These are phyloP conservation scores for Colletotrichum spaethianum DNA, from an alignment of 2,329 filamentous ascomycete species.

Conservation along the genomic window DNA sequence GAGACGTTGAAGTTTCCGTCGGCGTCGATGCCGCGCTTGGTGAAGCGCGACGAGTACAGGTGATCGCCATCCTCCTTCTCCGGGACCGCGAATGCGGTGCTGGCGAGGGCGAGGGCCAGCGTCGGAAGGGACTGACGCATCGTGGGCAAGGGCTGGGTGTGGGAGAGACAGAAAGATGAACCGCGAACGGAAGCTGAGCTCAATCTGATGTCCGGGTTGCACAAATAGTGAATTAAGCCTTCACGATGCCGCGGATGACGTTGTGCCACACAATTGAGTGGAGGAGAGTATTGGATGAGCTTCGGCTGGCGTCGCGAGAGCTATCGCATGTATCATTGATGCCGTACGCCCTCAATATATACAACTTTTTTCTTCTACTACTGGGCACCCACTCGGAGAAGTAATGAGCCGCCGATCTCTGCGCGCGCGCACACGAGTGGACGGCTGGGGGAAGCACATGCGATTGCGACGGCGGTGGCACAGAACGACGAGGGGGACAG, in stretches of 20 bases:
- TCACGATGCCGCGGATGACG: conserved; percentile 17
- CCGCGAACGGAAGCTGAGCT: not conserved
- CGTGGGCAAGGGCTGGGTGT: not conserved
- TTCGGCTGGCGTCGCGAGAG: conserved; percentile 1
- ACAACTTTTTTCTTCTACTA: not conserved
- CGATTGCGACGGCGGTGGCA: conserved; percentile 18
- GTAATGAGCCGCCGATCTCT: conserved; percentile 3
- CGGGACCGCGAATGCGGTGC: conserved; percentile 49
- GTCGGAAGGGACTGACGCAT: conserved; percentile 34
- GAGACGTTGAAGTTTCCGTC: conserved; percentile 70
- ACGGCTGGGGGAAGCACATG: conserved; percentile 3
- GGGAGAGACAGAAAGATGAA: not conserved
- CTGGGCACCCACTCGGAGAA: not conserved
- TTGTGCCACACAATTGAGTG: not conserved
- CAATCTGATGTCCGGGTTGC: not conserved
- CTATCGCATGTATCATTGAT: not conserved
- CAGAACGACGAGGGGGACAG: not conserved
- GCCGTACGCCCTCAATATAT: conserved; percentile 24
- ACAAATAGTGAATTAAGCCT: conserved; percentile 29
- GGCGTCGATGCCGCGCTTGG: conserved; percentile 64
- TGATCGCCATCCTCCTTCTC: conserved; percentile 57
- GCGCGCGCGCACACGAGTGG: not conserved
- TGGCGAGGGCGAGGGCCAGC: conserved; percentile 44
- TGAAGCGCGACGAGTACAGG: conserved; percentile 63
- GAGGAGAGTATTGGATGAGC: not conserved